Base-by-base conservation (phyloP, 1,284 basidiomycete genomes). In the Xerocomus amazonicus region DNA sequence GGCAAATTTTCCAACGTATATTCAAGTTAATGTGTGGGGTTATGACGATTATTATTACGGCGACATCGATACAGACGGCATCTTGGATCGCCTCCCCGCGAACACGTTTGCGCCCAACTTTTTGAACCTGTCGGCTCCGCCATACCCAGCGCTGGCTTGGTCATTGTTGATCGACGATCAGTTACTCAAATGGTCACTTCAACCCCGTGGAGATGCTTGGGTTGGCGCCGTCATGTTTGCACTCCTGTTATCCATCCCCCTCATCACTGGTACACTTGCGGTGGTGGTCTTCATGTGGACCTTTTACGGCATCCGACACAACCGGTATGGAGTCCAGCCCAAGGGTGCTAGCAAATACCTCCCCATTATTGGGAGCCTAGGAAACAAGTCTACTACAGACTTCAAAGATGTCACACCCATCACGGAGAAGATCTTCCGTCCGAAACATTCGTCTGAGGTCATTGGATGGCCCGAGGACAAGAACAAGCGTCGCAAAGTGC, bases 381-480 rank as follows among this genome's bases (percentile, higher is more conserved):
- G 78, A 38, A 81, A 81, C 65, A 91, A 86, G 69, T 83, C 84
- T 2, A 75, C 74, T 35, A 68, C 80, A 27, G 84, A 87, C 55
- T 53, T 81, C 55, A 84, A 80, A 61, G 84, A 84, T 13, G 63
- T 65, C 43, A 57, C 57, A 2, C 74, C 74, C 9, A 72, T 84
- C 39, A 73, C 79, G 6, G 85, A 87, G 67, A 87, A 85, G 69
- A 60, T 85, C 10, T 85, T 84, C 51, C 76, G 78, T 26, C 70
- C 74, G 56, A 83, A 81, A 57, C 73, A 77, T 33, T 72, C 74
- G 23, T 56, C 65, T 13, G 86, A 89, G 37, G 74, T 91, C 51
- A 92, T 95, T 52, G 92, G 92, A 16, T 95, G 92, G 92, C 92
- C 92, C 0, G 92, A 95, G 66, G 85, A 90, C 72, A 87, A 86